These are phyloP conservation scores for Geranium brycei DNA, from an alignment of 345 rosid genomes.

Conservation along the genomic window DNA sequence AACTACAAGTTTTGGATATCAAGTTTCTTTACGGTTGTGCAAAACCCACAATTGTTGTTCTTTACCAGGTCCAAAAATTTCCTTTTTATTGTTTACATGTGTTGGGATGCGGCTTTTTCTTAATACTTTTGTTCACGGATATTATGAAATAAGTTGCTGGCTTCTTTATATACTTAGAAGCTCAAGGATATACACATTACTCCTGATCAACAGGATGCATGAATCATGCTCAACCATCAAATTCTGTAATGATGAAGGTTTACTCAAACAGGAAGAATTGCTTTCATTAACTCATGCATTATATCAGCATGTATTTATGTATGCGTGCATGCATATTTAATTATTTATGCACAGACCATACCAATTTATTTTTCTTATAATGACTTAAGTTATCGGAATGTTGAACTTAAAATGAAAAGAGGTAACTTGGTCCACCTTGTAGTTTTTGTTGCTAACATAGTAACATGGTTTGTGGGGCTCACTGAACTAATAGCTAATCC, in stretches of 20 bases:
- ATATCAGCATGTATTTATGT: background rate
- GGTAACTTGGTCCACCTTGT: too few species aligned
- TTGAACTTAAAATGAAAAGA: too few species aligned
- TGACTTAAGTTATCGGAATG: background rate
- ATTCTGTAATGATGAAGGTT: background rate
- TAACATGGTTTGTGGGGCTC: too few species aligned
- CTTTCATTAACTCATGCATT: background rate
- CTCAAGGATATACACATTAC: background rate
- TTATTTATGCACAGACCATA: background rate
- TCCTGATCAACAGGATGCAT: background rate
- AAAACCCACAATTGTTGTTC: slow-evolving; percentile 86
- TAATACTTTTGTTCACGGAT: background rate
- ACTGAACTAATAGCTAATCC: too few species aligned
- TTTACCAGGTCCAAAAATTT: slow-evolving; percentile 47
- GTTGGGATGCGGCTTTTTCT: background rate
- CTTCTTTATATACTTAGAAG: too few species aligned
- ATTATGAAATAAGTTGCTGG: background rate
- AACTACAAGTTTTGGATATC: slow-evolving; percentile 91
- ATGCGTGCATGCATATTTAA: background rate
- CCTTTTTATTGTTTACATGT: background rate
- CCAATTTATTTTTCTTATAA: background rate
- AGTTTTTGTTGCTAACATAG: too few species aligned
- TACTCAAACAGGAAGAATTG: background rate
- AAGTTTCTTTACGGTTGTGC: slow-evolving; percentile 83
- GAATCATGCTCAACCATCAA: background rate